Conservation (phyloP, 2,329 filamentous ascomycete species). For the Phaeosphaeriaceae sp. region DNA sequence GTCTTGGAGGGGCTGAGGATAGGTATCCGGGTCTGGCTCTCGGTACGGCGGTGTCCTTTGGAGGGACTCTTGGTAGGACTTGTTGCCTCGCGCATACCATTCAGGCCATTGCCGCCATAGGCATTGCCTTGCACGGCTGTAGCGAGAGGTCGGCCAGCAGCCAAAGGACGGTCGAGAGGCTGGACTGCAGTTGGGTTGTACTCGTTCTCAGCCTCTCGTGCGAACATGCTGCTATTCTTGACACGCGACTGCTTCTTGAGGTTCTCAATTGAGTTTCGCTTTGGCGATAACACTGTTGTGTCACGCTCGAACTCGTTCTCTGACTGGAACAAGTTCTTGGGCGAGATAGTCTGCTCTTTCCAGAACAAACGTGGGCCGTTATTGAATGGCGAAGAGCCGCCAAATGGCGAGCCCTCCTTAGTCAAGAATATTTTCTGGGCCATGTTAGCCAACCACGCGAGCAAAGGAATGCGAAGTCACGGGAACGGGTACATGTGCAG, state of each 20-base stretch:
- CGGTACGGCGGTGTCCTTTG: constrained; percentile 50
- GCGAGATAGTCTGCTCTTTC: constrained; percentile 74
- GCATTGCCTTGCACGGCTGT: constrained; percentile 72
- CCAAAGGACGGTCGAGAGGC: constrained; percentile 80
- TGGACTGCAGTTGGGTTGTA: constrained; percentile 84
- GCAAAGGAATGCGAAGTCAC: constrained; percentile 10
- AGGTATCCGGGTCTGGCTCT: constrained; percentile 68
- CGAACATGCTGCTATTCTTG: constrained; percentile 97
- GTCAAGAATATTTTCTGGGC: constrained; percentile 70
- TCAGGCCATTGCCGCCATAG: constrained; percentile 65
- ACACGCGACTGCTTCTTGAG: constrained; percentile 93
- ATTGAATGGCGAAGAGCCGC: constrained; percentile 75
- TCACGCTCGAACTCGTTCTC: constrained; percentile 69
- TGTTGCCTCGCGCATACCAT: constrained; percentile 46
- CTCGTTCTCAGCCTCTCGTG: constrained; percentile 87
- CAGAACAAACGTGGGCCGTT: constrained; percentile 88
- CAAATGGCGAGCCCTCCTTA: constrained; percentile 79
- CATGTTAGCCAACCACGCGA: constrained; percentile 28
- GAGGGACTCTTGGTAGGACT: constrained; percentile 18
- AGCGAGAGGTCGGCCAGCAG: constrained; percentile 64
- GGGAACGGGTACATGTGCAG: neutral
- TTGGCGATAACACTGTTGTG: constrained; percentile 73
- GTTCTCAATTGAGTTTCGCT: constrained; percentile 91
- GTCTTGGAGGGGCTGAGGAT: constrained; percentile 62
- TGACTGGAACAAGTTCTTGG: constrained; percentile 62